A percentile compares a stretch with the other conserved stretches of the same genome.
Conservation (phyloP, 495 filamentous ascomycete species). For the Hypoxylon trugodes region DNA sequence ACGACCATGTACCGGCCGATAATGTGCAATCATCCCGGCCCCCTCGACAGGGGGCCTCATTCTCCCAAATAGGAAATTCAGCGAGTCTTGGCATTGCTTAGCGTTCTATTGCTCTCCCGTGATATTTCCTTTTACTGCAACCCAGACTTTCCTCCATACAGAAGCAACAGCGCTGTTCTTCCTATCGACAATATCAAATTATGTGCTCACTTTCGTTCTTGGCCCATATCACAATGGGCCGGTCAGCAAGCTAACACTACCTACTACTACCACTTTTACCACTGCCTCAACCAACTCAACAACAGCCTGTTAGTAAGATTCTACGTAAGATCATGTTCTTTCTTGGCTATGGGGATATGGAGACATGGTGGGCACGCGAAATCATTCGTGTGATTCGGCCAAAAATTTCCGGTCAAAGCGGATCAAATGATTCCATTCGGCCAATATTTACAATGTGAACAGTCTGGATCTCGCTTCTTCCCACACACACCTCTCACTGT, state of each 20-base stretch:
- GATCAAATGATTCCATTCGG: conserved; percentile 20
- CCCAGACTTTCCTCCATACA: conserved; percentile 28
- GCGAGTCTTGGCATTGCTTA: conserved; percentile 21
- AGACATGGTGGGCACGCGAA: too few species aligned
- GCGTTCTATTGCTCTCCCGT: conserved; percentile 22
- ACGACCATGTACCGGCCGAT: conserved; percentile 26
- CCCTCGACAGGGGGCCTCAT: conserved; percentile 19
- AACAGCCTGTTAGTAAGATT: conserved; percentile 9
- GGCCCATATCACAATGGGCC: conserved; percentile 27
- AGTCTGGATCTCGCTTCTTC: background rate
- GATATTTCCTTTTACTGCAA: conserved; percentile 38
- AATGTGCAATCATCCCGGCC: conserved; percentile 25
- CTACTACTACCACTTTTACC: too few species aligned
- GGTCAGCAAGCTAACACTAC: conserved; percentile 28
- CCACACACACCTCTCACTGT: background rate
- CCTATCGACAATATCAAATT: too few species aligned
- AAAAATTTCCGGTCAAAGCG: conserved; percentile 1
- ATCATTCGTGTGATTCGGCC: conserved; percentile 12
- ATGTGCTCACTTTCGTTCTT: conserved; percentile 7
- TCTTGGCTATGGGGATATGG: conserved; percentile 3
- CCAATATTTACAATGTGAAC: conserved; percentile 1
- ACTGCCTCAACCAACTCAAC: too few species aligned
- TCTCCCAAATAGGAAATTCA: conserved; percentile 27
- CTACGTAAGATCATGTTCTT: conserved; percentile 21
- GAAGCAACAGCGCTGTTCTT: conserved; percentile 9